These are phyloP conservation scores for Phytopythium kandeliae DNA, from an alignment of 352 stramenopile species.

Conservation along the genomic window DNA sequence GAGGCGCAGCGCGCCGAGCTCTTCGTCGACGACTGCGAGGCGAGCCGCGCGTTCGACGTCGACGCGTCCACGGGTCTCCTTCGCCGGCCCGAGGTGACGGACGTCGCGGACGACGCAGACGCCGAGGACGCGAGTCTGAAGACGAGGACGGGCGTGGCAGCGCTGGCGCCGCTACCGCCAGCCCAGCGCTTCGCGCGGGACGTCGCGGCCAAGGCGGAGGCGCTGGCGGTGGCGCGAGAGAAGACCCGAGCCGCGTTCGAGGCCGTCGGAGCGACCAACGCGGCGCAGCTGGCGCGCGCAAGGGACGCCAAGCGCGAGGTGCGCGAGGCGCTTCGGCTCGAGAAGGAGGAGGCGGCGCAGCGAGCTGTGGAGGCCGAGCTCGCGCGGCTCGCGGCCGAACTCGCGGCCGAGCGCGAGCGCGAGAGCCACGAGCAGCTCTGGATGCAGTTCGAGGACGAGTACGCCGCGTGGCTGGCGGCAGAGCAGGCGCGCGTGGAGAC, in stretches of 20 bases:
- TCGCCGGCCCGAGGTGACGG: slow-evolving; percentile 34
- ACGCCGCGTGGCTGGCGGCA: slow-evolving; percentile 44
- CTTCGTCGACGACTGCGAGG: slow-evolving; percentile 39
- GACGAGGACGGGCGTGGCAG: background rate
- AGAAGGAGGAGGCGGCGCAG: slow-evolving; percentile 55
- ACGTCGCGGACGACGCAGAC: slow-evolving; percentile 22
- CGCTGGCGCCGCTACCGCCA: slow-evolving; percentile 12
- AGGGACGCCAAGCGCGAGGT: slow-evolving; percentile 61
- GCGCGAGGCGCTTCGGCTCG: slow-evolving; percentile 48
- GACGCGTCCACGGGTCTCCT: slow-evolving; percentile 25
- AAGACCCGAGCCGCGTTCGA: slow-evolving; percentile 12
- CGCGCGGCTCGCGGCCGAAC: slow-evolving; percentile 25
- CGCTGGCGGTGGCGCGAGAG: slow-evolving; percentile 7
- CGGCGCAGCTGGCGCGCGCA: slow-evolving; percentile 19
- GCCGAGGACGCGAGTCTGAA: slow-evolving; percentile 11
- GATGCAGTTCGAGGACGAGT: slow-evolving; percentile 74
- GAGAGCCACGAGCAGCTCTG: slow-evolving; percentile 47
- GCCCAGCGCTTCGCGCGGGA: slow-evolving; percentile 29
- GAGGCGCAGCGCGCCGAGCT: slow-evolving; percentile 37
- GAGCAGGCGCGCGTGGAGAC: slow-evolving; percentile 42
- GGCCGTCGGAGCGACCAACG: slow-evolving; percentile 11
- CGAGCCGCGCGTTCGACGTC: slow-evolving; percentile 49
- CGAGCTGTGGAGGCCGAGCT: slow-evolving; percentile 44
- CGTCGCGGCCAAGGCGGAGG: slow-evolving; percentile 10
- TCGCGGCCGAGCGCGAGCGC: slow-evolving; percentile 26